These are phyloP conservation scores for Boletus reticulatus DNA, from an alignment of 768 basidiomycete genomes.

Conservation along the genomic window DNA sequence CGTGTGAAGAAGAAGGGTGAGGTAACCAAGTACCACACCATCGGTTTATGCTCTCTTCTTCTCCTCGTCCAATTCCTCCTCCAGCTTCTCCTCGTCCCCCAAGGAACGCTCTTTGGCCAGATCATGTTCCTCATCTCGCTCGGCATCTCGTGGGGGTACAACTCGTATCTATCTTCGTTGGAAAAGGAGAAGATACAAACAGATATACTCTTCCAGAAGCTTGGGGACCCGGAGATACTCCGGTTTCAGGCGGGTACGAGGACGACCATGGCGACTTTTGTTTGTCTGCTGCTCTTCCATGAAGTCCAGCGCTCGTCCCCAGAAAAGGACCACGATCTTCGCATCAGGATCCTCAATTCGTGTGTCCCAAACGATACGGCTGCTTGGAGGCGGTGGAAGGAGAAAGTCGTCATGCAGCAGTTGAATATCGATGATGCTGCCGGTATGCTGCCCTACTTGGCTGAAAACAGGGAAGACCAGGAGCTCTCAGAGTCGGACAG, in stretches of 20 bases:
- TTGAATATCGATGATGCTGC: neutral
- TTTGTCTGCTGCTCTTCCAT: neutral
- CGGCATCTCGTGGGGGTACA: constrained; percentile 33
- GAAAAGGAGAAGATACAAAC: constrained; percentile 30
- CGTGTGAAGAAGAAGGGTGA: neutral
- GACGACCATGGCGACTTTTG: constrained; percentile 9
- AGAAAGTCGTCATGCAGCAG: neutral
- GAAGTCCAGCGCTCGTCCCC: neutral
- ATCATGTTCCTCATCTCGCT: constrained; percentile 32
- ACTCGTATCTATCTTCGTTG: constrained; percentile 32
- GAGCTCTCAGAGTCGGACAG: neutral
- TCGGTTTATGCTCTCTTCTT: constrained; percentile 26
- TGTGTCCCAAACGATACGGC: neutral
- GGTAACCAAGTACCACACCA: neutral
- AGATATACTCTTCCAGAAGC: constrained; percentile 9
- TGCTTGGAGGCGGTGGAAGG: neutral
- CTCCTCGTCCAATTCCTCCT: constrained; percentile 29
- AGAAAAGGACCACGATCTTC: neutral
- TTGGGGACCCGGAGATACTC: constrained; percentile 3
- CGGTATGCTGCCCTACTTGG: neutral
- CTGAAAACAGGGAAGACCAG: neutral
- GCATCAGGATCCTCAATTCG: neutral
- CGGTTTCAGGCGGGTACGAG: constrained; percentile 13
- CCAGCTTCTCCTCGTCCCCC: constrained; percentile 33
- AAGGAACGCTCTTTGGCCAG: constrained; percentile 33